These are phyloP conservation scores for Colletotrichum paranaense DNA, from an alignment of 2,329 filamentous ascomycete species.

Conservation along the genomic window DNA sequence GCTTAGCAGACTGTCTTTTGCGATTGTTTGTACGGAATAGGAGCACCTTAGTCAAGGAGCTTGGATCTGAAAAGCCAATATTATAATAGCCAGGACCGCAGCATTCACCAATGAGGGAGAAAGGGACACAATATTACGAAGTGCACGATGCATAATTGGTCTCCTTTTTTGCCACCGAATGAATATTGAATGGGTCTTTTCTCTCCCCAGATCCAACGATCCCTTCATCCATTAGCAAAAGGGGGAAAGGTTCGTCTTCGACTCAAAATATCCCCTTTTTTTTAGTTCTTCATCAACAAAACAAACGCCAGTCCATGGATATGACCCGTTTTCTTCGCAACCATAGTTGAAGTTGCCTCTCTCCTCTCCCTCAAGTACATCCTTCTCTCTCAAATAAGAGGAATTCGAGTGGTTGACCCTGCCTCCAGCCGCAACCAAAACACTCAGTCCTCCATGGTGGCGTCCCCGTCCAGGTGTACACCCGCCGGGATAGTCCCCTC, in stretches of 20 bases:
- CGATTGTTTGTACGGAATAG: neutral
- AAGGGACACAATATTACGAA: neutral
- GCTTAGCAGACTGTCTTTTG: neutral
- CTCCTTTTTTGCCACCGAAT: neutral
- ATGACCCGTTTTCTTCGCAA: neutral
- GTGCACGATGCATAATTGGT: neutral
- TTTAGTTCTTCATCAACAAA: slow-evolving; percentile 2
- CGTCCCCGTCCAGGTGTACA: slow-evolving; percentile 63
- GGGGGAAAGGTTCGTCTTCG: neutral
- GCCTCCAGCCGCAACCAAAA: too few relatives aligned
- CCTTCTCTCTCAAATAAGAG: neutral
- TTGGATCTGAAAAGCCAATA: neutral
- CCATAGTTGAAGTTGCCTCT: neutral
- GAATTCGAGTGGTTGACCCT: neutral
- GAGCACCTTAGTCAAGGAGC: neutral
- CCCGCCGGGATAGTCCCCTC: slow-evolving; percentile 87
- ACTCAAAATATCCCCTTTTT: neutral
- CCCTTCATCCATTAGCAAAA: neutral
- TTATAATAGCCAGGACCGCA: neutral
- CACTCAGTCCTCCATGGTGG: slow-evolving; percentile 68
- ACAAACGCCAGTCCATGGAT: slow-evolving; percentile 31
- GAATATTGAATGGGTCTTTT: neutral
- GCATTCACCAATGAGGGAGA: neutral
- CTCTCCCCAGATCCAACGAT: neutral
- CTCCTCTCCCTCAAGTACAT: neutral